Evolutionary conservation across 768 basidiomycete species (phyloP), one percentile per base, ranked within the genome.

Genomic region (Termitomyces titanicus): DNA sequence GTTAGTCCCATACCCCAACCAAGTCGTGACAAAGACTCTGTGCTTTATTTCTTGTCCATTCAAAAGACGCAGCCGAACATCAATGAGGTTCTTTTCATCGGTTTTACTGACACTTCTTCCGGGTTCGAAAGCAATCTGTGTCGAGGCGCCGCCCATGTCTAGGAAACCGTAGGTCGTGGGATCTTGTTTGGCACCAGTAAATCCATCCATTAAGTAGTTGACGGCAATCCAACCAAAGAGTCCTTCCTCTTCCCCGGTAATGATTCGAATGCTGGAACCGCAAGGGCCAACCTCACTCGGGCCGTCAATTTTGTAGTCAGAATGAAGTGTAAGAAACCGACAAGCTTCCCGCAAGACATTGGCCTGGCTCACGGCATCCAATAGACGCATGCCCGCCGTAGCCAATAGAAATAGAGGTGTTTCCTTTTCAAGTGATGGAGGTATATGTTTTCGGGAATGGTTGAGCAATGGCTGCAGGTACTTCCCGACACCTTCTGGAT

Each of bases 91-190:
- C 51, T 84, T 81, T 34, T 80, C 69, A 53, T 80, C 78, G 57
- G 76, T 70, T 40, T 73, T 71, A 55, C 80, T 79, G 55, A 84
- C 86, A 6, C 74, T 68, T 33, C 33, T 43, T 40, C 80, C 80
- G 0, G 97, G 97, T 65, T 98, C 94, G 65, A 98, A 99, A 11
- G 97, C 97, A 58, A 99, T 95, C 70, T 99, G 97, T 8, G 96
- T 98, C 13, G 95, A 98, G 17, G 97, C 97, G 24, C 97, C 96
- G 50, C 97, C 97, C 97, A 98, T 99, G 68, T 99, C 97, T 61
- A 99, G 77, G 70, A 99, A 99, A 5, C 97, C 97, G 65, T 93
- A 98, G 4, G 96, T 98, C 18, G 92, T 92, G 47, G 78, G 80
- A 67, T 83, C 79, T 49, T 80, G 67, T 51, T 69, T 73, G 0